Evolutionary conservation across 495 filamentous ascomycete species (phyloP), one percentile per base, ranked within the genome.

Genomic region (Pyronema domesticum): DNA sequence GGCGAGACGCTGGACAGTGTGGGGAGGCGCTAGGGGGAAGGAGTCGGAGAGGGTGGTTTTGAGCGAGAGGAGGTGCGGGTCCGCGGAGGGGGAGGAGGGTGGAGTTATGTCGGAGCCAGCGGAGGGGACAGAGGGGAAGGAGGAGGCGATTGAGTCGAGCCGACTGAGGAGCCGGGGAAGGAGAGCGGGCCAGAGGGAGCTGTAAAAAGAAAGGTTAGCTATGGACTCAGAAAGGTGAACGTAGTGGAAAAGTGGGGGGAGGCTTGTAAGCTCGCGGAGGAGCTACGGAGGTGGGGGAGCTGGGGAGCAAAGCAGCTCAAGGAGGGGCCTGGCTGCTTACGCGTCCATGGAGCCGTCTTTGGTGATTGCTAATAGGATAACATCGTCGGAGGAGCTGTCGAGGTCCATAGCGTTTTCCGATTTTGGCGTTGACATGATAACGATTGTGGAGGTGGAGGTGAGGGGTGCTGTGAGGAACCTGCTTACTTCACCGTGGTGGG

Each of bases 1-100:
- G 15, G 91, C 78, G 35, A 98, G 76, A 43, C 91, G 83, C 69
- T 98, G 91, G 50, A 94, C 74, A 0, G 91, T 96, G 65, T 96
- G 87, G 0, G 91, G 91, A 0, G 91, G 91, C 56, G 85, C 77
- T 0, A 72, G 69, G 30, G 74, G 37, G 69, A 98, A 98, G 57
- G 76, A 75, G 3, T 70, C 71, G 37, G 69, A 72, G 42, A 98
- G 72, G n/a, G 77, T 80, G 3, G 71, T 74, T 19, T 74, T 78
- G 47, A 91, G 85, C 30, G 78, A 79, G 45, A 47, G 18, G 3
- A 14, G 51, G 17, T 10, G 35, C 30, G 35, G 34, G 10, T 14
- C 35, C n/a, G 51, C 18, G 14, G 51, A 43, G 17, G 45, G 45
- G 10, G 45, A 47, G 18, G 23, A 43, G 37, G 48, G 34, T 37